Base-by-base conservation (phyloP, 1,139 yeast species). In the Sugiyamaella pinicola region DNA sequence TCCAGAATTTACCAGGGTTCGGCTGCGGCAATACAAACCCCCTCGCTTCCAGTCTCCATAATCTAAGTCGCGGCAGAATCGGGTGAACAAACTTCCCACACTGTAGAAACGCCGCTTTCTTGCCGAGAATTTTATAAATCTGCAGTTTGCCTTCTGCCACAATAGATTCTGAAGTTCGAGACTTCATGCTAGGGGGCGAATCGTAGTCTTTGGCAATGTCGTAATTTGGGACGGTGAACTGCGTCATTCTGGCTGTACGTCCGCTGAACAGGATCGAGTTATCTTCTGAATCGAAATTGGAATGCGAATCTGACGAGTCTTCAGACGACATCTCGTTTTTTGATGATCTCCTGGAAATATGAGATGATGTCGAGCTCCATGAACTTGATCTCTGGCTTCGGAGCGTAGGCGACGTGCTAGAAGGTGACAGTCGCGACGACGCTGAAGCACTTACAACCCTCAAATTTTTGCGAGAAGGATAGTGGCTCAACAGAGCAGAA, bases 1-100 rank as follows among this genome's bases (percentile, higher is more conserved):
- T 77, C 91, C 91, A 85, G 66, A 82, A 85, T 59, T 90, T 71
- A 55, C 83, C 85, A 0, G 91, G 91, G 58, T 84, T 84, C 8
- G 81, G 81, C 58, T 85, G 74, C 1, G 90, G 87, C 29, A 86
- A 64, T 1, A 85, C 74, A 61, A 83, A 84, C 56, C 82, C 83
- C 58, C 77, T 76, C 46, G 65, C 62, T 29, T 73, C 74, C 1
- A 82, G 76, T 58, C 87, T 74, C 53, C 85, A 70, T 2, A 85
- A 73, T 61, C 83, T 80, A 51, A 82, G 69, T 55, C 75, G 77
- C 2, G 87, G 87, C 46, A 86, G 69, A 15, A 86, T 76, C 1
- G 95, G 91, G 62, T 85, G 85, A 4, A 80, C 78, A 48, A 81
- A 75, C 4, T 79, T 70, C 2, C 85, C 85, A 63, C 85, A 81